Evolutionary conservation across 345 rosid species (phyloP).

Genomic region (Camelina hispida): DNA sequence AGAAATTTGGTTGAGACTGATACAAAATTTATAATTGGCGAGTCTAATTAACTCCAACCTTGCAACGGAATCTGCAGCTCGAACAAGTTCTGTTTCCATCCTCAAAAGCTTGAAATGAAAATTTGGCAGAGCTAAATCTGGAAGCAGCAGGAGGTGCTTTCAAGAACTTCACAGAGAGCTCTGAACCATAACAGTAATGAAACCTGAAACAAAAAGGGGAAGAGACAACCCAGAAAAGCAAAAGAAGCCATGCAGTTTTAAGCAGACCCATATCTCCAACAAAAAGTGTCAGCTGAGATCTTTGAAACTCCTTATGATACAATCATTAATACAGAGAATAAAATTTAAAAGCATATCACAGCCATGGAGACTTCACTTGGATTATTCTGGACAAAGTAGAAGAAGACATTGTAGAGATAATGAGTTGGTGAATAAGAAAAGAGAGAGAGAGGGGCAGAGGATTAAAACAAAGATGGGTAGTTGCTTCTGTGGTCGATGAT

Average conservation of each 20-base stretch:
- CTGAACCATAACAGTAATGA: conserved; percentile 47
- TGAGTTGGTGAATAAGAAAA: conserved; percentile 22
- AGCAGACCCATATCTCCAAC: conserved; percentile 51
- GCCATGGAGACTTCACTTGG: background rate
- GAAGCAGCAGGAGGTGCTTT: conserved; percentile 67
- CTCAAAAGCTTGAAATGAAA: conserved; percentile 63
- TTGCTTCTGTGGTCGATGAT: conserved; percentile 42
- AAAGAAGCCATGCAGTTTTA: conserved; percentile 47
- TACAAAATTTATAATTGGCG: background rate
- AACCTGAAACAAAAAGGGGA: conserved; percentile 46
- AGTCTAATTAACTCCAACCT: conserved; percentile 49
- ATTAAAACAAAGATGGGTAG: conserved; percentile 37
- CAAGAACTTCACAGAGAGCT: conserved; percentile 64
- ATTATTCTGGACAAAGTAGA: conserved; percentile 38
- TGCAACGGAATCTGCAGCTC: conserved; percentile 67
- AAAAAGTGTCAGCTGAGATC: conserved; percentile 19
- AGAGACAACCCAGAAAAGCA: conserved; percentile 51
- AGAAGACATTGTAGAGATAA: conserved; percentile 45
- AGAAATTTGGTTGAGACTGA: background rate
- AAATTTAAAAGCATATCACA: conserved; percentile 12
- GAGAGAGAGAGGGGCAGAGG: conserved; percentile 40
- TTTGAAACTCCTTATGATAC: conserved; percentile 21
- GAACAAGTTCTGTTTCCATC: conserved; percentile 60
- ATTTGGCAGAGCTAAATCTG: conserved; percentile 63
- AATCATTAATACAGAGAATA: conserved; percentile 22